Evolutionary conservation across 2,329 filamentous ascomycete species (phyloP), one percentile per base, ranked within the genome.

Genomic region (Lizonia empirigonia): DNA sequence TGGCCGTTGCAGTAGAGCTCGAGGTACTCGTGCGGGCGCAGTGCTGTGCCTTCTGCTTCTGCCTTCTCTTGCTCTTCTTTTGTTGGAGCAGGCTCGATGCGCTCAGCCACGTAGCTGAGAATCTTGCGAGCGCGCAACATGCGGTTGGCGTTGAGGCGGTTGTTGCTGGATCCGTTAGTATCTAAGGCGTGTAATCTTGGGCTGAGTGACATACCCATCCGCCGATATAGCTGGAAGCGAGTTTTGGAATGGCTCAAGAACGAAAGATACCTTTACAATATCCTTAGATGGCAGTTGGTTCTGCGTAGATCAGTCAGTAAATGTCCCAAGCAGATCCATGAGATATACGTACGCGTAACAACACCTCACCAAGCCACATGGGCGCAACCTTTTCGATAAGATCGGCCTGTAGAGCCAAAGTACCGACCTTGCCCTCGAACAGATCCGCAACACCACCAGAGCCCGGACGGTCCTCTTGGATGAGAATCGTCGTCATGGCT

Each of bases 101-200:
- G 84, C 74, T 99, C 94, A 1, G 91, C 90, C 15, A 99, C 85
- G 65, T 99, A 99, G 0, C 86, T 85, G 50, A 97, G 77, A 18
- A 99, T 94, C 79, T 99, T 99, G 77, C 91, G 93, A 3, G 95
- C 91, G 37, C 94, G 85, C 41, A 99, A 80, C 94, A 99, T 97
- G 47, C 93, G 85, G 69, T 97, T 99, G 9, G 94, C 94, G 70
- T 97, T 99, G 42, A 99, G 81, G 19, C 94, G 87, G 60, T 92
- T 93, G 72, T 93, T 96, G 44, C 87, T 83, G 56, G 55, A 55
- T 5, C 2, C 9, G 35, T 55, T 52, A 45, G 63, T 39, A 59
- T 2, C 7, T n/a, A 22, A 3, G 9, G 5, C 5, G 15, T 35
- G 34, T 16, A 5, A 15, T 67, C 65, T 67, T 55, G 64, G 47